These are phyloP conservation scores for Aeschynomene evenia DNA, from an alignment of 306 rosid genomes.

Conservation along the genomic window DNA sequence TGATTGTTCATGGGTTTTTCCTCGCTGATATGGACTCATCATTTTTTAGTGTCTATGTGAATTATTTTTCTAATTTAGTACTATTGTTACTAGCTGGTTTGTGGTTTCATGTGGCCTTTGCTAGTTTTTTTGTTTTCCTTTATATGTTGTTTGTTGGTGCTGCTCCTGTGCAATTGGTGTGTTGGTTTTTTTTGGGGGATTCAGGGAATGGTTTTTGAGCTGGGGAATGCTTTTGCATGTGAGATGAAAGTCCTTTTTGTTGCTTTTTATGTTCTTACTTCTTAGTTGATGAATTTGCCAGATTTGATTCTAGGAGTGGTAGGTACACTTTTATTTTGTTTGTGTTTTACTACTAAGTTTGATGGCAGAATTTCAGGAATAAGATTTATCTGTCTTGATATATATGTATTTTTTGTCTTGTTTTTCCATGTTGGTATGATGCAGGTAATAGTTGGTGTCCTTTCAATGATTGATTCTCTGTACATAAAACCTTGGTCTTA, in stretches of 20 bases:
- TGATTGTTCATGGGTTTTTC: background rate
- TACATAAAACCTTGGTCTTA: background rate
- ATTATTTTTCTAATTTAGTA: background rate
- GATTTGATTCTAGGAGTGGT: constrained; percentile 3
- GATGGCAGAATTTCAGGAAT: background rate
- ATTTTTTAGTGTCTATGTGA: background rate
- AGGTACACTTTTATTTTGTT: background rate
- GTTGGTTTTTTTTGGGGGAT: background rate
- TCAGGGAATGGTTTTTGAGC: constrained; percentile 9
- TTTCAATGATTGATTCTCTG: constrained; percentile 11
- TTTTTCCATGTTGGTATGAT: background rate
- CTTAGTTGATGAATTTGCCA: background rate
- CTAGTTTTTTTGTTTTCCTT: background rate
- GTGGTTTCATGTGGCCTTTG: constrained; percentile 9
- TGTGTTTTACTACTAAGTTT: background rate
- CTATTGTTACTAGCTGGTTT: background rate
- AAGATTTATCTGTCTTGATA: background rate
- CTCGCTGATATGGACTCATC: background rate
- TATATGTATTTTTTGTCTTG: background rate
- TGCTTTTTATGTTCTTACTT: background rate
- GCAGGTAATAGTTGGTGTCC: background rate
- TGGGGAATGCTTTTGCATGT: background rate
- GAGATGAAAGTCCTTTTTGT: background rate
- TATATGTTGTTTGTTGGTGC: constrained; percentile 2
- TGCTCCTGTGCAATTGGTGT: background rate